Evolutionary conservation across 2,329 filamentous ascomycete genomes (phyloP), one percentile per base, ranked within the genome.

Genomic region (Iodosphaeria phyllophila): DNA sequence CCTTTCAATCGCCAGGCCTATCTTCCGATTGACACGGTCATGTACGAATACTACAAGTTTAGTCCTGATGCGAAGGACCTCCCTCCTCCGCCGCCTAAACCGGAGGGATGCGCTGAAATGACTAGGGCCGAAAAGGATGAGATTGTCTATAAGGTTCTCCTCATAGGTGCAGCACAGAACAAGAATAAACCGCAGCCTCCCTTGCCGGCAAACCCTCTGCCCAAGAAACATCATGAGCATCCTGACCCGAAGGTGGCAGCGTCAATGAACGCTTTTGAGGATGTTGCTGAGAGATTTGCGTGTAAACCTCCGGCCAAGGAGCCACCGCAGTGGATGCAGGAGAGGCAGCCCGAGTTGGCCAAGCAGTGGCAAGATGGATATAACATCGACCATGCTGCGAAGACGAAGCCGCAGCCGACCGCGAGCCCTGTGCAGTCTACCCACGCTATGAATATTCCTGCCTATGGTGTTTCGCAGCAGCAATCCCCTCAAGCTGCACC

Each of bases 311-410:
- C 62, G 9, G 44, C 63, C 3, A 55, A 39, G 2, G 52, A 60
- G 21, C 59, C 65, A 4, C 63, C 66, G 1, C 52, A 54, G 11
- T 65, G 62, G 53, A 52, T 69, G 33, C 44, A 43, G 7, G 44
- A 54, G 13, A n/a, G n/a, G n/a, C 50, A 60, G 16, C 41, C 52
- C 3, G 55, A 56, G 16, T 53, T 53, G 31, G 47, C 57, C 1
- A 52, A 54, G 7, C 55, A 64, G 32, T 71, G 64, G 64, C 58
- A 56, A 47, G 42, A 54, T 8, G 61, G 60, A 0, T 58, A 54
- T 31, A 51, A 52, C 27, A 52, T 47, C 30, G 54, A 54, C 25
- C 22, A 40, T 8, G 42, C 48, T 6, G 38, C 41, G 2, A 48
- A 47, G 22, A 45, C 55, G 23, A 51, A 51, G 27, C 48, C 41